Evolutionary conservation across 768 basidiomycete genomes (phyloP).

Genomic region (Lentinula detonsa): DNA sequence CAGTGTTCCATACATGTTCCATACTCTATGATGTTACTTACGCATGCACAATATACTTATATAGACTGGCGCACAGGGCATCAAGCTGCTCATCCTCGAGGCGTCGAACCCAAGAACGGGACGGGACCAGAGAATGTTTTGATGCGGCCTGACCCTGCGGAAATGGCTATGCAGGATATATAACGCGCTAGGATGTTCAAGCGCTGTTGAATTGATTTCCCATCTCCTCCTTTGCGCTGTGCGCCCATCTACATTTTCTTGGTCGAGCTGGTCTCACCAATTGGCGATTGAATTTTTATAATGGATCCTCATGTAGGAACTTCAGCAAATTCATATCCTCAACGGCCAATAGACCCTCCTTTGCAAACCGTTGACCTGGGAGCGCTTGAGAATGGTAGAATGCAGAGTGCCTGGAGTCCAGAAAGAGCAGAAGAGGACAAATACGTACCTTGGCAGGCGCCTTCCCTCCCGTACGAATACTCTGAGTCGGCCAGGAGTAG

Average conservation of each 20-base stretch:
- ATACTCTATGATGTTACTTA: too few species aligned
- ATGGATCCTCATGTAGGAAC: slow-evolving; percentile 12
- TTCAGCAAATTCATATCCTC: slow-evolving; percentile 14
- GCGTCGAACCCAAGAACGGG: too few species aligned
- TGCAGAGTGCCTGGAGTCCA: slow-evolving; percentile 7
- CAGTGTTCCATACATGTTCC: too few species aligned
- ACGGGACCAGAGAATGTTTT: neutral
- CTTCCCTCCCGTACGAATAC: neutral
- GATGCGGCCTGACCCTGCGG: neutral
- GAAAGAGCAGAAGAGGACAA: slow-evolving; percentile 8
- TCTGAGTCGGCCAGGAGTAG: neutral
- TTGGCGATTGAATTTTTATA: slow-evolving; percentile 5
- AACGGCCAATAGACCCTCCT: slow-evolving; percentile 17
- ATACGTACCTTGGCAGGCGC: neutral
- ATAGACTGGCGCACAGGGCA: too few species aligned
- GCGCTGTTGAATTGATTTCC: neutral
- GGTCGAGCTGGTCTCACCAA: slow-evolving; percentile 20
- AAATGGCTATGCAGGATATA: slow-evolving; percentile 4
- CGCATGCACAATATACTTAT: too few species aligned
- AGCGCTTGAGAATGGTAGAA: slow-evolving; percentile 2
- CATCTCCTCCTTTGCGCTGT: slow-evolving; percentile 3
- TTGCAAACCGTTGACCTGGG: slow-evolving; percentile 1
- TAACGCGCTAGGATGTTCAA: neutral
- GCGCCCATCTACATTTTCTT: slow-evolving; percentile 1
- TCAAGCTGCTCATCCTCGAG: too few species aligned